A percentile compares a stretch with the other conserved stretches of the same genome.
phyloP scores from a whole-genome alignment of 495 filamentous ascomycete species.

The Neurospora cerealis region DNA sequence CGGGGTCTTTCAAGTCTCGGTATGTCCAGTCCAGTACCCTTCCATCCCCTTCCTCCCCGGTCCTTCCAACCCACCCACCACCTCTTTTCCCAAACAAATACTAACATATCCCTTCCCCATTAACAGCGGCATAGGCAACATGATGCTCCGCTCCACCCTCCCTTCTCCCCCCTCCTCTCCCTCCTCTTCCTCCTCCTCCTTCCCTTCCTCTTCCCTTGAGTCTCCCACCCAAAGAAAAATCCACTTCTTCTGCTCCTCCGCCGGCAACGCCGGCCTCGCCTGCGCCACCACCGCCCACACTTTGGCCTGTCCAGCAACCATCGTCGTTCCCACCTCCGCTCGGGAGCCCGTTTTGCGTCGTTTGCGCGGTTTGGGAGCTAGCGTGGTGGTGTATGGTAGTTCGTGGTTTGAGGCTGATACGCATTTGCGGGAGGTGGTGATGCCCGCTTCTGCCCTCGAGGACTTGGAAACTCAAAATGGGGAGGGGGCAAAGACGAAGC shows the following conservation, averaged over 20 bases:
- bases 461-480: too few species aligned
- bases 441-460: slow-evolving; percentile 17
- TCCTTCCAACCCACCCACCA: not conserved
- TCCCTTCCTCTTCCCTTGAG: too few species aligned
- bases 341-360: slow-evolving; percentile 48
- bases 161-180: slow-evolving; percentile 18
- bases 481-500: slow-evolving; percentile 24
- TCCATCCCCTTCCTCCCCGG: not conserved
- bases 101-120: not conserved
- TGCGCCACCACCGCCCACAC: slow-evolving; percentile 67
- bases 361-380: slow-evolving; percentile 51
- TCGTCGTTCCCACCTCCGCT: slow-evolving; percentile 68
- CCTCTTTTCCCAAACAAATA: not conserved
- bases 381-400: slow-evolving; percentile 61
- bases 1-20: slow-evolving; percentile 91
- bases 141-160: slow-evolving; percentile 49
- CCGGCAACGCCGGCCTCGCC: slow-evolving; percentile 88
- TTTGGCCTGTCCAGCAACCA: slow-evolving; percentile 64
- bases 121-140: slow-evolving; percentile 59
- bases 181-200: slow-evolving; percentile 14
- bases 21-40: not conserved
- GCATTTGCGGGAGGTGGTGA: slow-evolving; percentile 53
- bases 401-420: slow-evolving; percentile 72
- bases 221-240: slow-evolving; percentile 17
- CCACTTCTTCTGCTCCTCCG: slow-evolving; percentile 83